These are phyloP conservation scores for Excoecaria cochinchinensis DNA, from an alignment of 345 rosid genomes.

Conservation along the genomic window DNA sequence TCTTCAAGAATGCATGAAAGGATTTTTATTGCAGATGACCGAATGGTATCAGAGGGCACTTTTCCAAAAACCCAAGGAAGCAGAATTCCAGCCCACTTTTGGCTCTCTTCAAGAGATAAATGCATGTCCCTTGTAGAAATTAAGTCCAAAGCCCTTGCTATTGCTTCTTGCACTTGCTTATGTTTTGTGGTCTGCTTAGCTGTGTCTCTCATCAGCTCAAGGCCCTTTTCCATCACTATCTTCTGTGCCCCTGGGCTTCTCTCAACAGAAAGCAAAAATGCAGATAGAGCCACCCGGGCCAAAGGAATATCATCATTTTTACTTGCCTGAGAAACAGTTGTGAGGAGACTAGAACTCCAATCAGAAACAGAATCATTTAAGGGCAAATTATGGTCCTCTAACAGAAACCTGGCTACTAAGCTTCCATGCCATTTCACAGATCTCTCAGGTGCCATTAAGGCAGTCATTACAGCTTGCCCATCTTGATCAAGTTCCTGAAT, in stretches of 20 bases:
- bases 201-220: slow-evolving; percentile 72
- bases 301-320: slow-evolving; percentile 79
- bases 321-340: slow-evolving; percentile 73
- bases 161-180: slow-evolving; percentile 71
- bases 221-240: slow-evolving; percentile 81
- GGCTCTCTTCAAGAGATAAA: slow-evolving; percentile 84
- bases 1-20: slow-evolving; percentile 81
- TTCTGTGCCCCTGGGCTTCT: slow-evolving; percentile 64
- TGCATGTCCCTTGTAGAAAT: slow-evolving; percentile 59
- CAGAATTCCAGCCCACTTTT: slow-evolving; percentile 84
- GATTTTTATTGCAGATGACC: slow-evolving; percentile 70
- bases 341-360: slow-evolving; percentile 91
- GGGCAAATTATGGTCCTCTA: slow-evolving; percentile 82
- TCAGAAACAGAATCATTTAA: slow-evolving; percentile 80
- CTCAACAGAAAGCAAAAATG: slow-evolving; percentile 78
- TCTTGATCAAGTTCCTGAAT: slow-evolving; percentile 91
- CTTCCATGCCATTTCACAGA: slow-evolving; percentile 99
- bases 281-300: slow-evolving; percentile 82
- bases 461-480: slow-evolving; percentile 84
- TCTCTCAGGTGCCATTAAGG: slow-evolving; percentile 93
- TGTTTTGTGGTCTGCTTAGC: slow-evolving; percentile 68
- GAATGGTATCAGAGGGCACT: slow-evolving; percentile 52
- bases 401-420: slow-evolving; percentile 77
- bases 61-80: slow-evolving; percentile 79
- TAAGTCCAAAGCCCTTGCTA: slow-evolving; percentile 84